Evolutionary conservation across 352 stramenopile species (phyloP).

Genomic region (Pythium coloratum): DNA sequence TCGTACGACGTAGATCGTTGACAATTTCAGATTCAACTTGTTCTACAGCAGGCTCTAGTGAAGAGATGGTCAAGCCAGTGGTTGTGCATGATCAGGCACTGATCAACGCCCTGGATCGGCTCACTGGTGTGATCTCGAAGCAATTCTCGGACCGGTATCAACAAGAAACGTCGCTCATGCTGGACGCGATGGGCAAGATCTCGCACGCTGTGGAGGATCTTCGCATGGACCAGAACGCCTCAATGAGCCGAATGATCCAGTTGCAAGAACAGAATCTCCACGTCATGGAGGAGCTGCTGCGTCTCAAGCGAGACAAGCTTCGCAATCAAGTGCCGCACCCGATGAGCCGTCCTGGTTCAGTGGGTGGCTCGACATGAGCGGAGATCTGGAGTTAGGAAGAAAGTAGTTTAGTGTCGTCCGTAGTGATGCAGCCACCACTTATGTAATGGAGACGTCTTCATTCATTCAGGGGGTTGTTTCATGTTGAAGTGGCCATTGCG

Average conservation of each 20-base stretch:
- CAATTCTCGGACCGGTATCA: conserved; percentile 43
- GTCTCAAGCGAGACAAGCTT: conserved; percentile 60
- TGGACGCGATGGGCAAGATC: conserved; percentile 35
- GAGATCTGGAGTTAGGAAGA: neutral
- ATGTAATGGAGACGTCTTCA: neutral
- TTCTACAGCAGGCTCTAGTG: conserved; percentile 31
- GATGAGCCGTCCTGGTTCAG: conserved; percentile 5
- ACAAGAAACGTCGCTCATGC: conserved; percentile 31
- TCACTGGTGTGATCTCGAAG: conserved; percentile 58
- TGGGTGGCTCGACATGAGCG: neutral
- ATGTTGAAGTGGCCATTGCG: conserved; percentile 1
- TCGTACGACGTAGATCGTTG: conserved; percentile 20
- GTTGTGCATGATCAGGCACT: conserved; percentile 62
- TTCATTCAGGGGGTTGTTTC: neutral
- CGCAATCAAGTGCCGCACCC: neutral
- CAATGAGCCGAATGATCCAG: conserved; percentile 52
- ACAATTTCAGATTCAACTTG: conserved; percentile 22
- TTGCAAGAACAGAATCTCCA: conserved; percentile 72
- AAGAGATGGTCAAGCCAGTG: conserved; percentile 42
- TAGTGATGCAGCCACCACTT: neutral
- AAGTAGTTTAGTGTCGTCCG: neutral
- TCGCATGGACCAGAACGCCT: conserved; percentile 43
- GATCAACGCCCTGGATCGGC: conserved; percentile 58
- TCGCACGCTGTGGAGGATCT: conserved; percentile 56
- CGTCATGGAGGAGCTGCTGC: conserved; percentile 59